phyloP scores from a whole-genome alignment of 2,329 filamentous ascomycete species.

The Verticillium longisporum region DNA sequence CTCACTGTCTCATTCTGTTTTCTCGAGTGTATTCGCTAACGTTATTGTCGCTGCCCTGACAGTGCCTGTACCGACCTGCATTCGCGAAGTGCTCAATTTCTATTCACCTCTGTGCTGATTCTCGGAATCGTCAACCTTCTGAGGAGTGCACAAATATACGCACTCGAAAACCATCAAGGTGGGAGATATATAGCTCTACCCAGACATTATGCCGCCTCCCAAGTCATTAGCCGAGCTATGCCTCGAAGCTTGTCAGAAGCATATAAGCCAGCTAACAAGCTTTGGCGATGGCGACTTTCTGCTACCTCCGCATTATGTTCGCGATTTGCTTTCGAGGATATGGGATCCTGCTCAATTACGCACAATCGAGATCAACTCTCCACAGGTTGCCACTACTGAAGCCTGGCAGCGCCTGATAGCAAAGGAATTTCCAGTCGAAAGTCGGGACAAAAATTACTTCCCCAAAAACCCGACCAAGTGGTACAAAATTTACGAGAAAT shows the following conservation, averaged over 20 bases:
- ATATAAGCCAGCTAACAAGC: conserved; percentile 54
- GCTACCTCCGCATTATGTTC: conserved; percentile 28
- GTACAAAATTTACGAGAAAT: conserved; percentile 70
- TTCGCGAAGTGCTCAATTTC: too few species aligned
- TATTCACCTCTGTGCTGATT: not conserved
- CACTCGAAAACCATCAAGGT: too few species aligned
- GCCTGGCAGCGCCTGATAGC: conserved; percentile 77
- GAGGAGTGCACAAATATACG: too few species aligned
- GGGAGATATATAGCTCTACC: not conserved
- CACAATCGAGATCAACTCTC: conserved; percentile 66
- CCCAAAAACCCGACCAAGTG: conserved; percentile 64
- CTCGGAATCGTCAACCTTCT: too few species aligned
- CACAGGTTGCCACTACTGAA: conserved; percentile 67
- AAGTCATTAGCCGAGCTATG: conserved; percentile 47
- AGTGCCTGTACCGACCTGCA: too few species aligned
- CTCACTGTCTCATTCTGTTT: too few species aligned
- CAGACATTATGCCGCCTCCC: conserved; percentile 13
- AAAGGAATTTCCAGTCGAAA: conserved; percentile 64
- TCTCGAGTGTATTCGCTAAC: too few species aligned
- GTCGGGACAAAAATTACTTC: conserved; percentile 52
- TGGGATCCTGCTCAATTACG: conserved; percentile 69
- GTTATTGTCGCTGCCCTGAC: too few species aligned
- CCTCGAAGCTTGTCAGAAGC: conserved; percentile 42
- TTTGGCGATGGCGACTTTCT: conserved; percentile 60
- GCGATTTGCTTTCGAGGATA: conserved; percentile 63